Evolutionary conservation across 306 rosid species (phyloP), one percentile per base, ranked within the genome.

Genomic region (Clitoria ternatea): DNA sequence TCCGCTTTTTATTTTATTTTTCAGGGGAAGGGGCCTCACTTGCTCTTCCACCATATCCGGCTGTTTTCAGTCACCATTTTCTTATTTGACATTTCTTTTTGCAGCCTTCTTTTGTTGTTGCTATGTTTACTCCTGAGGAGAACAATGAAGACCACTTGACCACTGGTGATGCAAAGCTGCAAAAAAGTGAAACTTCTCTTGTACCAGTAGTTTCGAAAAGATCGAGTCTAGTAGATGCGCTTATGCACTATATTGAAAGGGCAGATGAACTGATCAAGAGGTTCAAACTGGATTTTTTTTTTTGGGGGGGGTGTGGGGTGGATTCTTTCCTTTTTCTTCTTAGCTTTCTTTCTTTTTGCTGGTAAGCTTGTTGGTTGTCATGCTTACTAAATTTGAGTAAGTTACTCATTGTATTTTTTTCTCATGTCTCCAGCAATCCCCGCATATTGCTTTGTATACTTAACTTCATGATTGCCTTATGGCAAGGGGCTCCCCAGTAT

Each of bases 81-180:
- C 72, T 76, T 37, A 55, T 66, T 52, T 37, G 70, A 72, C 20
- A 29, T 40, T 80, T 43, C 72, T 47, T 77, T 73, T 4, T 82
- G 80, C 96, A 93, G 98, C 96, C 97, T 77, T 85, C 98, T 67
- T 90, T 93, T 76, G 85, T 88, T 81, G 79, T 82, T 79, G 84
- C 90, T 50, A 59, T 90, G 62, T 84, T 87, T 73, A 75, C 85
- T 42, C 54, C 73, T 36, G 86, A 84, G 35, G 88, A 54, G 75
- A 68, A 72, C 66, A 66, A 44, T 36, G 80, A 66, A 61, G 82
- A 71, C 63, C 91, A 66, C 14, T 70, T 15, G 35, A 79, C 73
- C 72, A 69, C 8, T 79, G 85, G 57, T 63, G 86, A 69, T 72
- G 83, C 66, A 61, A 77, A 75, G 76, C 88, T 78, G 55, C 82